These are phyloP conservation scores for Paxillus ammoniavirescens DNA, from an alignment of 768 basidiomycete species.

Conservation along the genomic window DNA sequence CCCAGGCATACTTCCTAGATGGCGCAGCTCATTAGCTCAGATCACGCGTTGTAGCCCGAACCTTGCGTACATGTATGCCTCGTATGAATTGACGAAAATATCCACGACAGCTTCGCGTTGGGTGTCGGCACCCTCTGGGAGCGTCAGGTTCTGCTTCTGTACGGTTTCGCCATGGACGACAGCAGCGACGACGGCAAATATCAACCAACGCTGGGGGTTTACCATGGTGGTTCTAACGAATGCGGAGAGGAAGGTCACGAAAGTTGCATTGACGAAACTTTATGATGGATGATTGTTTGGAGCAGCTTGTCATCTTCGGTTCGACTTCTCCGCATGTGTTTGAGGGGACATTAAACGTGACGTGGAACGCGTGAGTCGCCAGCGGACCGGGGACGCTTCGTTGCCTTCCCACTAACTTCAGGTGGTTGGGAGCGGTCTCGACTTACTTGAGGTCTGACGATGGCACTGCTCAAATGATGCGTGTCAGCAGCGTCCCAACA, in stretches of 20 bases:
- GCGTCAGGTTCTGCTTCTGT: constrained; percentile 40
- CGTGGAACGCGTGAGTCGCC: too few relatives aligned
- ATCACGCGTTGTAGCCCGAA: not conserved
- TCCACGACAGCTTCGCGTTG: constrained; percentile 43
- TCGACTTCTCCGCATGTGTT: too few relatives aligned
- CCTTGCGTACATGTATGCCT: constrained; percentile 51
- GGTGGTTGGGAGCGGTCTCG: too few relatives aligned
- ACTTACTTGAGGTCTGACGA: too few relatives aligned
- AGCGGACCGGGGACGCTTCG: too few relatives aligned
- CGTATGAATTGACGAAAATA: constrained; percentile 53
- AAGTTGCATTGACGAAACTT: not conserved
- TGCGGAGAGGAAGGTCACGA: not conserved
- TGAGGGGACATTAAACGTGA: too few relatives aligned
- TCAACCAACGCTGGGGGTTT: constrained; percentile 18
- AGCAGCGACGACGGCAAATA: constrained; percentile 5
- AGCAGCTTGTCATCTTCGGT: too few relatives aligned
- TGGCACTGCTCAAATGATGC: too few relatives aligned
- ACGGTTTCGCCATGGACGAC: constrained; percentile 28
- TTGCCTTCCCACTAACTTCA: too few relatives aligned
- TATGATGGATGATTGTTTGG: not conserved
- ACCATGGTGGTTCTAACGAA: not conserved
- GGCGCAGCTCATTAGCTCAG: not conserved
- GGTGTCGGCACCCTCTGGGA: constrained; percentile 40
- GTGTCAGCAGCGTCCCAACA: too few relatives aligned
- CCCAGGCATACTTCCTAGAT: constrained; percentile 51